Percentiles rank a stretch among this genome's conserved stretches.
Evolutionary conservation across 768 basidiomycete genomes (phyloP).

Genomic region (Mycena pura): DNA sequence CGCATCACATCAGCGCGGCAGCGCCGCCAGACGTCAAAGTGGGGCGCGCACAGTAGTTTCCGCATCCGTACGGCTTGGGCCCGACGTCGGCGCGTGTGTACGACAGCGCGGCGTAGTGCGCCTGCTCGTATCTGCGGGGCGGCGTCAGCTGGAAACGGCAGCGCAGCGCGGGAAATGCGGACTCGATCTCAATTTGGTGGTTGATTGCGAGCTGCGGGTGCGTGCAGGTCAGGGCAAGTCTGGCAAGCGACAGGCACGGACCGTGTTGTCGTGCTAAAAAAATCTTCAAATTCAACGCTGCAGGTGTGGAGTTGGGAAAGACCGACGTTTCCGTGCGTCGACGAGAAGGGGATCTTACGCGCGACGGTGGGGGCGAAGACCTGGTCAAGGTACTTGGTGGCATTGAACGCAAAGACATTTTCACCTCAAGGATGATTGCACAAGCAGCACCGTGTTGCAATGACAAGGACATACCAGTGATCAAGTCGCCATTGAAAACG

Average conservation of each 20-base stretch:
- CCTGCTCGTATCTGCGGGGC: constrained; percentile 17
- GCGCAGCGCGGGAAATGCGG: no score
- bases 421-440: constrained; percentile 1
- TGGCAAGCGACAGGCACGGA: no score
- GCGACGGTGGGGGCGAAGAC: no score
- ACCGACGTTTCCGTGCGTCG: no score
- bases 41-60: constrained; percentile 10
- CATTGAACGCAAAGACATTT: constrained; percentile 12
- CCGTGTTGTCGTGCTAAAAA: no score
- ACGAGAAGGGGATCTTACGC: no score
- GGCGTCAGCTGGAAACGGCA: no score
- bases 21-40: background rate
- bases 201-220: no score
- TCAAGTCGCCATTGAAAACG: constrained; percentile 26
- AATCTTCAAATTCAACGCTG: no score
- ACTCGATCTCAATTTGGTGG: no score
- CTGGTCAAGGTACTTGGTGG: constrained; percentile 13
- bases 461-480: constrained; percentile 17
- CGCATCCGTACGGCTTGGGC: constrained; percentile 12
- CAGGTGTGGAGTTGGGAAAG: no score
- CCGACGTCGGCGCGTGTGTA: constrained; percentile 15
- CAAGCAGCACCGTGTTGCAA: background rate
- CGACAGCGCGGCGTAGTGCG: background rate
- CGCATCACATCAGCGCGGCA: background rate
- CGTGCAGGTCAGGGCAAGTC: no score